phyloP scores from a whole-genome alignment of 441 rosid genomes.

The Eugenia klotzschiana region DNA sequence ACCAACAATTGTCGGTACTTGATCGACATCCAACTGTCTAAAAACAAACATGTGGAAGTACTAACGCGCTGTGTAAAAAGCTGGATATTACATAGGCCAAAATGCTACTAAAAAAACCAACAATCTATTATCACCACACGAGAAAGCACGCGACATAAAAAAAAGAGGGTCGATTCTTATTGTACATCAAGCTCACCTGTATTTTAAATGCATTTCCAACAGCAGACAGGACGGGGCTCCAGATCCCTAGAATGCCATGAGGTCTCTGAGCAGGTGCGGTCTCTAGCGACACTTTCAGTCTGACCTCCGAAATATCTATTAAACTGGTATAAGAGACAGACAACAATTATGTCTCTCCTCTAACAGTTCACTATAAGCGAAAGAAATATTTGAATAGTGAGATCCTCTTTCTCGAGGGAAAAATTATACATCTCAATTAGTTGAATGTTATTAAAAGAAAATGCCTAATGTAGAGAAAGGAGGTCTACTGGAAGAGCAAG shows the following conservation, averaged over 20 bases:
- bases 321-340: conserved; percentile 38
- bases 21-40: not conserved
- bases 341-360: not conserved
- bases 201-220: conserved; percentile 96
- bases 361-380: not conserved
- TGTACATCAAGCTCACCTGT: conserved; percentile 41
- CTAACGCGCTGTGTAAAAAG: not conserved
- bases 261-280: conserved; percentile 95
- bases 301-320: conserved; percentile 89
- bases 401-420: not conserved
- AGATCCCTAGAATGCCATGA: conserved; percentile 84
- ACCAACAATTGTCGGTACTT: not conserved
- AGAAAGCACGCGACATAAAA: not conserved
- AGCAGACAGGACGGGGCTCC: conserved; percentile 95
- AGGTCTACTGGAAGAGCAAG: not conserved
- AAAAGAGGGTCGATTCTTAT: not conserved
- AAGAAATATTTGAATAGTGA: not conserved
- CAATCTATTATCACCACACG: not conserved
- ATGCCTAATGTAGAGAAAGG: not conserved
- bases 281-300: conserved; percentile 83
- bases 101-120: not conserved
- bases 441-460: not conserved
- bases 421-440: not conserved
- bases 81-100: not conserved
- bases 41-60: not conserved